These are phyloP conservation scores for Arctium lappa DNA, from an alignment of 129 eudicot genomes.

Conservation along the genomic window DNA sequence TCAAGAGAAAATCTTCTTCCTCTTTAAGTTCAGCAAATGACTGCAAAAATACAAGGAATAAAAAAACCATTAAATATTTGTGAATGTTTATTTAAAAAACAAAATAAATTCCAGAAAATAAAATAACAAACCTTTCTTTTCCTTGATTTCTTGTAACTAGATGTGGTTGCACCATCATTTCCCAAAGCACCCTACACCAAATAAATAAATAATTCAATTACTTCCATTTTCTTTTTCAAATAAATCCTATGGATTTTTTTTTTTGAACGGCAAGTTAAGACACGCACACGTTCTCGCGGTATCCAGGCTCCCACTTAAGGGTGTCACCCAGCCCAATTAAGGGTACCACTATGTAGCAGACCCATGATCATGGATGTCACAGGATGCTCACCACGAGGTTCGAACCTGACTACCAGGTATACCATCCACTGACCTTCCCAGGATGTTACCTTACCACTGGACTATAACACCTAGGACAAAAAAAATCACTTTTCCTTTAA, in stretches of 20 bases:
- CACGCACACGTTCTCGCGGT: too few relatives aligned
- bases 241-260: neutral
- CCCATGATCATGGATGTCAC: too few relatives aligned
- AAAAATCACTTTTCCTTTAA: too few relatives aligned
- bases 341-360: too few relatives aligned
- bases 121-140: conserved; percentile 41
- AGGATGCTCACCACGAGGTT: too few relatives aligned
- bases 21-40: conserved; percentile 55
- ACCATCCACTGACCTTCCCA: too few relatives aligned
- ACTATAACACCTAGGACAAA: too few relatives aligned
- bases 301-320: too few relatives aligned
- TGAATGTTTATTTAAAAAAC: neutral
- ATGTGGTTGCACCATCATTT: conserved; percentile 30
- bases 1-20: conserved; percentile 50
- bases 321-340: too few relatives aligned
- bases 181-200: conserved; percentile 32
- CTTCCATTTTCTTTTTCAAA: neutral
- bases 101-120: neutral
- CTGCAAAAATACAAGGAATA: conserved; percentile 20
- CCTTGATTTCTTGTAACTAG: conserved; percentile 38
- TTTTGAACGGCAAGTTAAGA: too few relatives aligned
- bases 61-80: neutral
- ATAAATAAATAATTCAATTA: neutral
- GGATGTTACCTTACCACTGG: too few relatives aligned
- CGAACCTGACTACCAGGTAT: too few relatives aligned